A percentile compares a stretch with the other conserved stretches of the same genome.
Conservation (phyloP, 208 protist species). For the Acanthamoeba royreba region DNA sequence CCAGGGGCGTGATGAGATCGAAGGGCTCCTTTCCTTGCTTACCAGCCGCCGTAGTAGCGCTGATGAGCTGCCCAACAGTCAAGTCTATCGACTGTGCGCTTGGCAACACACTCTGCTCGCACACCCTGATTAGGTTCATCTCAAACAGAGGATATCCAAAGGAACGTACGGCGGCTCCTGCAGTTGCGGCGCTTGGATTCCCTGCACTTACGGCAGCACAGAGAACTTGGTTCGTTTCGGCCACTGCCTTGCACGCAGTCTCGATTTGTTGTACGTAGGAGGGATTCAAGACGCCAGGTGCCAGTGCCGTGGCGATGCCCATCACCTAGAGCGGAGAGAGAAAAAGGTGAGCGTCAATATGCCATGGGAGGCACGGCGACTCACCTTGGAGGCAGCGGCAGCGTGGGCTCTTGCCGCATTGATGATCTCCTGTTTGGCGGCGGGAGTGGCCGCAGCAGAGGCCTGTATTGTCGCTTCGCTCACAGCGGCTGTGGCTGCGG, state of each 20-base stretch:
- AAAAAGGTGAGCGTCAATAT: no score
- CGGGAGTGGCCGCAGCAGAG: not conserved
- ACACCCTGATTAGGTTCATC: not conserved
- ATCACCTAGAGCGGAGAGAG: not conserved
- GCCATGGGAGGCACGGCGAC: no score
- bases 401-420: not conserved
- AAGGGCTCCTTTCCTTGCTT: constrained; percentile 7
- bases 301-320: not conserved
- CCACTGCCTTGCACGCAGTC: not conserved
- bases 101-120: not conserved
- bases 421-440: not conserved
- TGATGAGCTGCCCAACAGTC: not conserved
- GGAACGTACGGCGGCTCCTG: not conserved
- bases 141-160: not conserved
- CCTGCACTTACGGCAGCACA: not conserved
- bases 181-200: not conserved
- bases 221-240: not conserved
- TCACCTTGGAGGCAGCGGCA: not conserved
- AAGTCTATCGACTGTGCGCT: not conserved
- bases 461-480: not conserved
- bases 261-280: not conserved
- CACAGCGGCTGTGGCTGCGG: not conserved
- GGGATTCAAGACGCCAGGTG: not conserved
- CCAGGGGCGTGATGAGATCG: constrained; percentile 31
- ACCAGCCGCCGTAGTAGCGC: not conserved